Evolutionary conservation across 1,284 basidiomycete genomes (phyloP), one percentile per base, ranked within the genome.

Genomic region (Sanghuangporus weigelae): DNA sequence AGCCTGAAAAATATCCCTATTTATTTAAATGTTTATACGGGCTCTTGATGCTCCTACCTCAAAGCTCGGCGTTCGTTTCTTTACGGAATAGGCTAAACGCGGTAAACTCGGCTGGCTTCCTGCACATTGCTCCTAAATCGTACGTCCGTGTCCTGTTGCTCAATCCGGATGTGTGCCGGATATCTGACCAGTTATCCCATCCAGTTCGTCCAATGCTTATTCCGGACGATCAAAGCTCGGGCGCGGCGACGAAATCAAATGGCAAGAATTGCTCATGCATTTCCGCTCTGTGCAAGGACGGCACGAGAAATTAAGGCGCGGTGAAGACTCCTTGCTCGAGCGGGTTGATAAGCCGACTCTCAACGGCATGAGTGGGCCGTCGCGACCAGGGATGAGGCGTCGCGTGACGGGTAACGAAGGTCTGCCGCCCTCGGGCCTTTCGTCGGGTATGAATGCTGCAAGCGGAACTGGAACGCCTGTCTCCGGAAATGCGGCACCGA

Each of bases 11-110:
- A 84, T 90, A 98, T 73, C 96, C 97, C 0, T 93, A 93, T 76
- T 81, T 99, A 23, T 96, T 96, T 83, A 99, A 99, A 74, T 98
- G 96, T 70, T 81, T 99, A 7, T 99, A 99, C 73, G 97, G 97
- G 0, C 81, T 99, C 12, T 80, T 99, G 67, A 99, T 99, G 97
- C 81, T 99, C 61, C 79, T 99, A 8, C 97, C 97, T 0, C 97
- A 99, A 78, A 97, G 94, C 72, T 91, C 91, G 46, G 97, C 97
- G 0, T 99, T 99, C 72, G 87, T 96, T 6, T 98, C 96, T 1
- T 81, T 99, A 16, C 85, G 96, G 42, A 98, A 98, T 74, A 87
- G 97, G 40, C 77, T 99, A 40, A 95, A 92, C 68, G 95, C 96
- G 1, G 95, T 99, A 51, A 96, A 96, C 73, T 93, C 96, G 1